phyloP scores from a whole-genome alignment of 495 filamentous ascomycete species.

The Penicillium herquei region DNA sequence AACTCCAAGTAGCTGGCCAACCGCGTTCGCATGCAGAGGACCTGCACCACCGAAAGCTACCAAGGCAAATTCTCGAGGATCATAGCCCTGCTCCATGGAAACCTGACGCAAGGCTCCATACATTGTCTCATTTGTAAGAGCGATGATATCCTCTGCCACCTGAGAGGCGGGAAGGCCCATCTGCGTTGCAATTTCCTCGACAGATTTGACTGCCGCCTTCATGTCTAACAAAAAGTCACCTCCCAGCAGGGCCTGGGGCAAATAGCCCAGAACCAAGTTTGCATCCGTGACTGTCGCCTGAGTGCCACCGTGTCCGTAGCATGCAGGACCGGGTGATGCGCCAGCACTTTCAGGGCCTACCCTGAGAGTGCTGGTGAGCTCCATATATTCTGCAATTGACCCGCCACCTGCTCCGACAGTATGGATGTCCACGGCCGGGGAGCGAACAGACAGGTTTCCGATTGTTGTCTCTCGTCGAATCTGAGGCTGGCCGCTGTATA shows the following conservation, averaged over 20 bases:
- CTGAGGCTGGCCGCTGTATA: conserved; percentile 44
- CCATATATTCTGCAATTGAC: conserved; percentile 45
- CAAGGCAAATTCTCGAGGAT: conserved; percentile 51
- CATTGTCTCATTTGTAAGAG: conserved; percentile 51
- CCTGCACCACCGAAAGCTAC: conserved; percentile 54
- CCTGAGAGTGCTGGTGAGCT: conserved; percentile 45
- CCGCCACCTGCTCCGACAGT: conserved; percentile 52
- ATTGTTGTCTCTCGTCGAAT: conserved; percentile 48
- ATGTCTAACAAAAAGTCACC: conserved; percentile 46
- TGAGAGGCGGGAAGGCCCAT: conserved; percentile 43
- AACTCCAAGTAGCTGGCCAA: conserved; percentile 47
- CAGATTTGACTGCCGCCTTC: conserved; percentile 32
- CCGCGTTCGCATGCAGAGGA: conserved; percentile 46
- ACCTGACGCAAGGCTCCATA: conserved; percentile 51
- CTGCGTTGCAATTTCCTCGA: conserved; percentile 39
- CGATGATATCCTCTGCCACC: conserved; percentile 48
- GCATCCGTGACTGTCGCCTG: conserved; percentile 51
- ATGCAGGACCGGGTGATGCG: conserved; percentile 46
- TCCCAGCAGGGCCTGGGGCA: conserved; percentile 44
- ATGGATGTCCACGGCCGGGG: conserved; percentile 48
- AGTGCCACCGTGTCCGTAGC: conserved; percentile 45
- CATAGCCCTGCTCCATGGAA: conserved; percentile 51
- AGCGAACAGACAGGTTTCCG: conserved; percentile 43
- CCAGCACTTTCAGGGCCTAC: conserved; percentile 53
- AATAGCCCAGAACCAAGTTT: conserved; percentile 48